Evolutionary conservation across 805 yeast species (phyloP).

Genomic region (Wickerhamiella australiensis): DNA sequence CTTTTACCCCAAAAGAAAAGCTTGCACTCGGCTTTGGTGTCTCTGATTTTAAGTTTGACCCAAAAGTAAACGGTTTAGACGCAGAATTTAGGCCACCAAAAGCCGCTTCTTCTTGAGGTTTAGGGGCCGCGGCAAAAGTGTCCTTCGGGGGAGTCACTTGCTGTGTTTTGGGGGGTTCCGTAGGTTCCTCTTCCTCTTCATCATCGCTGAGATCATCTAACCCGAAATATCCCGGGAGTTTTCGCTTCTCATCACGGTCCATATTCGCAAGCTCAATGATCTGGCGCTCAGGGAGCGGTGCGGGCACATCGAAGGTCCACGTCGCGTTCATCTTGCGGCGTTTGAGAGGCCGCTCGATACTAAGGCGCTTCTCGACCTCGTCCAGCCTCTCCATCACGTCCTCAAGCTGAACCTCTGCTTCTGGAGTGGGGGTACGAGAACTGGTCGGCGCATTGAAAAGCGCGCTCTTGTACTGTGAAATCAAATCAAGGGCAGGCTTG

Average conservation of each 20-base stretch:
- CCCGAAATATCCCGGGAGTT: neutral
- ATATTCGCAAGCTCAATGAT: neutral
- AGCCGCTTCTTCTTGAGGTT: too few relatives aligned
- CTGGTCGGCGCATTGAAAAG: constrained; percentile 1
- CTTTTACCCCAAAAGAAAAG: too few relatives aligned
- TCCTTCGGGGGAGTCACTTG: too few relatives aligned
- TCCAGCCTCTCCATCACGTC: constrained; percentile 1
- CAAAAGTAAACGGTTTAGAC: too few relatives aligned
- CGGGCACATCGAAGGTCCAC: neutral
- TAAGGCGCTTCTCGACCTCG: neutral
- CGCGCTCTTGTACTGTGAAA: constrained; percentile 3
- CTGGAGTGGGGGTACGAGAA: neutral
- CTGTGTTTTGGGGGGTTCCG: neutral
- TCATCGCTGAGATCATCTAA: neutral
- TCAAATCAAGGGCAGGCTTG: constrained; percentile 8
- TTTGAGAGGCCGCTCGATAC: neutral
- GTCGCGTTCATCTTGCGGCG: neutral
- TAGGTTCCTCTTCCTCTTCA: neutral
- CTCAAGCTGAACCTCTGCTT: neutral
- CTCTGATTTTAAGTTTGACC: too few relatives aligned
- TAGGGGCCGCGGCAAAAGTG: too few relatives aligned
- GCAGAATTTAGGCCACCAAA: too few relatives aligned
- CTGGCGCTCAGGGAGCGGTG: neutral
- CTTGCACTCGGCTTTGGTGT: too few relatives aligned
- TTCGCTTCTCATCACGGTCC: neutral